Percentiles rank a stretch among this genome's conserved stretches.
Conservation (phyloP, 495 filamentous ascomycete genomes). For the Cladorrhinum samala region DNA sequence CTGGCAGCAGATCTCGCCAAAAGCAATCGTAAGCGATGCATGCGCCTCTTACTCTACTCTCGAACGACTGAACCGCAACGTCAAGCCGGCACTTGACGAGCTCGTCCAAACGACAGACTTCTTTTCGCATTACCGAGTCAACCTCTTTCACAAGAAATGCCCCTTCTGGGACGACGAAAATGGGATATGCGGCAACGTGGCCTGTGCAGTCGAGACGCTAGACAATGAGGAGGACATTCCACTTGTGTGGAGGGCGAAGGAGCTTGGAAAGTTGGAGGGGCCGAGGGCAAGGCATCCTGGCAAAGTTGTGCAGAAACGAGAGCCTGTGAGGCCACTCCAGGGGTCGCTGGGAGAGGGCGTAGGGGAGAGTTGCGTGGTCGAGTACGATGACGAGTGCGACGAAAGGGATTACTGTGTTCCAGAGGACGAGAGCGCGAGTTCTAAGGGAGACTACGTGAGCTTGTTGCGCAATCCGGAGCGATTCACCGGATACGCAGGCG, state of each 20-base stretch:
- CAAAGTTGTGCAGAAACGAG: constrained; percentile 60
- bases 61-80: constrained; percentile 69
- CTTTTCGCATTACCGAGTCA: constrained; percentile 94
- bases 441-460: constrained; percentile 94
- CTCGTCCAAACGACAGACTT: constrained; percentile 88
- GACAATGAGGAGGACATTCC: constrained; percentile 95
- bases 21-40: constrained; percentile 69
- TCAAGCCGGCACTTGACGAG: constrained; percentile 73
- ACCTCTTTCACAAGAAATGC: constrained; percentile 91
- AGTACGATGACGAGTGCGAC: constrained; percentile 97
- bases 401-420: constrained; percentile 95
- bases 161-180: constrained; percentile 93
- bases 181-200: constrained; percentile 95
- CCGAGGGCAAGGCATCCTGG: constrained; percentile 85
- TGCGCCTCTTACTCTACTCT: constrained; percentile 89
- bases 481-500: constrained; percentile 88
- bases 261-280: constrained; percentile 87
- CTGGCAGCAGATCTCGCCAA: constrained; percentile 47
- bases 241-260: constrained; percentile 80
- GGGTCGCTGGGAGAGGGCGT: constrained; percentile 80
- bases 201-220: constrained; percentile 93
- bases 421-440: constrained; percentile 80
- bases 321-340: constrained; percentile 66
- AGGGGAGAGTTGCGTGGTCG: constrained; percentile 91
- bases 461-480: constrained; percentile 89